Percentiles rank a stretch among this genome's conserved stretches.
Evolutionary conservation across 2,329 filamentous ascomycete species (phyloP).

Genomic region (Shiraia sp.): DNA sequence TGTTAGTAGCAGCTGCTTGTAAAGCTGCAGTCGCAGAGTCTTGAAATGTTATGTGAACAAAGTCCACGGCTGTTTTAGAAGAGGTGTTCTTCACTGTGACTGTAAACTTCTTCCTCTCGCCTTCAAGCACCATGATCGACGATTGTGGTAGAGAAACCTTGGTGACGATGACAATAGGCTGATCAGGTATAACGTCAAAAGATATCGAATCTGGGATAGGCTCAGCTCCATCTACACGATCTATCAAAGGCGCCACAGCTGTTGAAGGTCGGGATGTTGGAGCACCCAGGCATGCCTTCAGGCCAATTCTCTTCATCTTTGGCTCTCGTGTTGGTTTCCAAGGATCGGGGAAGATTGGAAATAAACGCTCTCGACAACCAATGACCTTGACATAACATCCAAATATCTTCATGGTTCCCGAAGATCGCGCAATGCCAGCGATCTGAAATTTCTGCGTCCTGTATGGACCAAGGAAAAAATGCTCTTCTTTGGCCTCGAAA

Average conservation of each 20-base stretch:
- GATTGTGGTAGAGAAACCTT: conserved; percentile 79
- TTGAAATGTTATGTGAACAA: conserved; percentile 85
- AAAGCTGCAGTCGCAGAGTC: conserved; percentile 82
- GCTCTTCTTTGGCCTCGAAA: conserved; percentile 68
- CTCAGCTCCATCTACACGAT: conserved; percentile 24
- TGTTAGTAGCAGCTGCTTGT: conserved; percentile 73
- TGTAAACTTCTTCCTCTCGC: conserved; percentile 76
- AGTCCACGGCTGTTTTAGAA: conserved; percentile 70
- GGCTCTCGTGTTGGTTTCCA: conserved; percentile 72
- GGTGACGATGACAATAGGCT: conserved; percentile 77
- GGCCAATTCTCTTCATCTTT: conserved; percentile 77
- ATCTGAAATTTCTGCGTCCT: conserved; percentile 79
- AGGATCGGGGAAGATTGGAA: conserved; percentile 77
- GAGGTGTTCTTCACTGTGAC: conserved; percentile 82
- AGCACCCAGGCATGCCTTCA: conserved; percentile 53
- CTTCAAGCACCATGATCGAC: conserved; percentile 89
- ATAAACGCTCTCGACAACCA: conserved; percentile 79
- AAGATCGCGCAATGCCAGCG: conserved; percentile 65
- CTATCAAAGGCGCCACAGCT: conserved; percentile 27
- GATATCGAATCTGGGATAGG: conserved; percentile 53
- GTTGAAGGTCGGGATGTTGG: conserved; percentile 51
- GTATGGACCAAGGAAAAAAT: conserved; percentile 75
- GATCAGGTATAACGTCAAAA: conserved; percentile 76
- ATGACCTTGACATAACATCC: conserved; percentile 80
- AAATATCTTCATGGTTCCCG: conserved; percentile 72